A percentile compares a stretch with the other conserved stretches of the same genome.
Evolutionary conservation across 805 yeast species (phyloP).

Genomic region (Candida michaelii): DNA sequence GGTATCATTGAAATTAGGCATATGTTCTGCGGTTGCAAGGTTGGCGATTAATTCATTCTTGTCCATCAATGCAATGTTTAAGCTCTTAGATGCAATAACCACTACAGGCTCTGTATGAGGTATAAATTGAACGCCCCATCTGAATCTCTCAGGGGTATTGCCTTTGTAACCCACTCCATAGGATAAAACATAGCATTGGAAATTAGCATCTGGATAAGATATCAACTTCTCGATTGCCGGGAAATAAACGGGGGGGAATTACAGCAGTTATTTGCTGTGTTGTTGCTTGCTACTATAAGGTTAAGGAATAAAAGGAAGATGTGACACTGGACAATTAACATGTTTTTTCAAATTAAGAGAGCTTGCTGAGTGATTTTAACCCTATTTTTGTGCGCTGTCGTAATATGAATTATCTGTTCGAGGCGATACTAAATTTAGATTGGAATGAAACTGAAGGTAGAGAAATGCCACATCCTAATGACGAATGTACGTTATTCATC

Average conservation of each 20-base stretch:
- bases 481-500: no score
- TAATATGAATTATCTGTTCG: no score
- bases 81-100: constrained; percentile 2
- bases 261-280: constrained; percentile 2
- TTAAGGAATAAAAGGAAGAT: no score
- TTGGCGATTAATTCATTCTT: constrained; percentile 1
- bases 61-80: constrained; percentile 2
- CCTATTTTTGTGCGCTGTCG: no score
- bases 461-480: no score
- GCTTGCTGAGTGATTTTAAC: no score
- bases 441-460: no score
- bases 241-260: constrained; percentile 1
- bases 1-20: constrained; percentile 1
- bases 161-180: constrained; percentile 4
- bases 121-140: constrained; percentile 3
- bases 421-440: no score
- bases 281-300: constrained; percentile 2
- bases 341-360: no score
- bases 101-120: constrained; percentile 1
- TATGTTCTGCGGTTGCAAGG: constrained; percentile 1
- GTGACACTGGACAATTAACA: no score
- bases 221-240: constrained; percentile 1
- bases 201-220: constrained; percentile 3
- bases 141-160: constrained; percentile 4
- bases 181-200: constrained; percentile 1